Evolutionary conservation across 371 early-diverging fungal species (phyloP).

Genomic region (Spraguea lophii): DNA sequence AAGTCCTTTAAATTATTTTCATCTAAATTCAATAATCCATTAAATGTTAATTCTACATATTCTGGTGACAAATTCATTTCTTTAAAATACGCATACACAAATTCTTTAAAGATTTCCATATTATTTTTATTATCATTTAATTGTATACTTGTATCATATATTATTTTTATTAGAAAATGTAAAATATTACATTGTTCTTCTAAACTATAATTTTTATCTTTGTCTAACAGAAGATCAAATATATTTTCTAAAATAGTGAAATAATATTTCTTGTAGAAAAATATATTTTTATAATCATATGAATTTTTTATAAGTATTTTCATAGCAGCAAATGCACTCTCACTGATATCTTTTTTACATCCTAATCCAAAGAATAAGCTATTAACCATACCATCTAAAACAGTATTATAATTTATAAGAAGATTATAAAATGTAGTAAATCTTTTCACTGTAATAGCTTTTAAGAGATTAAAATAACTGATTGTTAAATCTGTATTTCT

Average conservation of each 20-base stretch:
- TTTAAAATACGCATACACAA: slow-evolving; percentile 8
- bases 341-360: slow-evolving; percentile 23
- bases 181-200: slow-evolving; percentile 13
- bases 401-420: not conserved
- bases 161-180: slow-evolving; percentile 14
- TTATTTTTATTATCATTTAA: slow-evolving; percentile 11
- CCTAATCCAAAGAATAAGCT: slow-evolving; percentile 12
- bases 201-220: slow-evolving; percentile 25
- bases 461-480: slow-evolving; percentile 15
- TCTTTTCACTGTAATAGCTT: not conserved
- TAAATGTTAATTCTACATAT: slow-evolving; percentile 18
- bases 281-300: slow-evolving; percentile 12
- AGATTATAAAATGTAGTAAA: slow-evolving; percentile 8
- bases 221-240: slow-evolving; percentile 36
- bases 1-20: slow-evolving; percentile 24
- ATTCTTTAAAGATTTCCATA: slow-evolving; percentile 5
- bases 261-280: slow-evolving; percentile 23
- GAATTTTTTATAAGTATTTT: slow-evolving; percentile 10
- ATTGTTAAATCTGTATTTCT: slow-evolving; percentile 17
- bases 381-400: slow-evolving; percentile 13
- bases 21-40: slow-evolving; percentile 27
- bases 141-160: slow-evolving; percentile 6
- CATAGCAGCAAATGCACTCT: slow-evolving; percentile 6
- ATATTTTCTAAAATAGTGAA: slow-evolving; percentile 29
- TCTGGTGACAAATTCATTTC: slow-evolving; percentile 25